phyloP scores from a whole-genome alignment of 2,329 filamentous ascomycete genomes.

The Myrmaecium sp. region DNA sequence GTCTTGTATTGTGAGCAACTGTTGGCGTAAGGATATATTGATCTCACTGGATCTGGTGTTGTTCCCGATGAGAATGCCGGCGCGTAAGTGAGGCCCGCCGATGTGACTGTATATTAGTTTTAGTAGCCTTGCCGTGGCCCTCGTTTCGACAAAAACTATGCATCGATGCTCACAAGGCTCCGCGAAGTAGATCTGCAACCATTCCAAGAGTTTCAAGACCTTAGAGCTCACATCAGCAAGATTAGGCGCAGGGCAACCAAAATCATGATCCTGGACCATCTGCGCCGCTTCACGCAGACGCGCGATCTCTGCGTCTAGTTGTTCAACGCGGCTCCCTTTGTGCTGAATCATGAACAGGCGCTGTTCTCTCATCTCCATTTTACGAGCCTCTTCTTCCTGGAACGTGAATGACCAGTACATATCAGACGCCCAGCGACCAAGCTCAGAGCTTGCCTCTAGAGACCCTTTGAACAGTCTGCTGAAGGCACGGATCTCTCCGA shows the following conservation, averaged over 20 bases:
- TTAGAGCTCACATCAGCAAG: conserved; percentile 50
- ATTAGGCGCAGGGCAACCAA: conserved; percentile 23
- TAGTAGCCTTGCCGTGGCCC: conserved; percentile 61
- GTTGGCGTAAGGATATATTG: conserved; percentile 52
- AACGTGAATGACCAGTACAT: conserved; percentile 60
- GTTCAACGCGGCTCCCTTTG: conserved; percentile 17
- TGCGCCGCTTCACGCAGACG: conserved; percentile 42
- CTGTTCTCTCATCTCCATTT: conserved; percentile 41
- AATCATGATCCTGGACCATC: conserved; percentile 36
- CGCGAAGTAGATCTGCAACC: conserved; percentile 47
- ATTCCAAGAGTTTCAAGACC: conserved; percentile 42
- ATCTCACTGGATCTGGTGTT: conserved; percentile 36
- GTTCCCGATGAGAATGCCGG: conserved; percentile 48
- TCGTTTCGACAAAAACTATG: conserved; percentile 73
- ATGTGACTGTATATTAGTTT: conserved; percentile 47
- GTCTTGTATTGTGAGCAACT: conserved; percentile 54
- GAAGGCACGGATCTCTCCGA: conserved; percentile 36
- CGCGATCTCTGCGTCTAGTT: conserved; percentile 36
- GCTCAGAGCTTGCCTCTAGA: conserved; percentile 40
- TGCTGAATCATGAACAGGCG: conserved; percentile 13
- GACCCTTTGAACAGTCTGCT: conserved; percentile 42
- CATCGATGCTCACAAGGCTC: conserved; percentile 44
- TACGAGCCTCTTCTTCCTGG: conserved; percentile 42
- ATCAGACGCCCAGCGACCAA: conserved; percentile 78
- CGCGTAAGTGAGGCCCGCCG: conserved; percentile 39